Conservation (phyloP, 768 basidiomycete genomes). For the Agrocybe pediades region DNA sequence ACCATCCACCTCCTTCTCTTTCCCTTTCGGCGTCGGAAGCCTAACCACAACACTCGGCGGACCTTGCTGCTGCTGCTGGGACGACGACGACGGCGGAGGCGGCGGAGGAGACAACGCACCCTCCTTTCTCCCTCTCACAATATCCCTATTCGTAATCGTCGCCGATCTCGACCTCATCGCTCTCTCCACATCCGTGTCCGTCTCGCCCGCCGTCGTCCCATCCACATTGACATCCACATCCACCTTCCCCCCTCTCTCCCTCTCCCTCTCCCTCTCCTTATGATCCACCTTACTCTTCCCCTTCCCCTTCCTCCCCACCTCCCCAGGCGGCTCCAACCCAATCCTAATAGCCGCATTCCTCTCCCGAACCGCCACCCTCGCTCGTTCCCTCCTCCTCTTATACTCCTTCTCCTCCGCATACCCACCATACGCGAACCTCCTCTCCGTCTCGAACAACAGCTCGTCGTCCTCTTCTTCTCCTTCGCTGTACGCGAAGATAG, state of each 20-base stretch:
- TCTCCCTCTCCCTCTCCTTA: conserved; percentile 3
- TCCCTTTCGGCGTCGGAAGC: not conserved
- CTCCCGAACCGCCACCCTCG: not conserved
- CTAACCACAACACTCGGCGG: not conserved
- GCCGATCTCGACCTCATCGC: too few relatives aligned
- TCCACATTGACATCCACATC: too few relatives aligned
- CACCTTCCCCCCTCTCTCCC: too few relatives aligned
- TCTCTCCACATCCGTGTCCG: too few relatives aligned
- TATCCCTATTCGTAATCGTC: too few relatives aligned
- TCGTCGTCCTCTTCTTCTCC: conserved; percentile 2
- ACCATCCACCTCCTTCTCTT: not conserved
- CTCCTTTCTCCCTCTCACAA: too few relatives aligned
- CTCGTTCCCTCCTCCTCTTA: not conserved
- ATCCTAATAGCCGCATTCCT: too few relatives aligned
- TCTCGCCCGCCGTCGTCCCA: too few relatives aligned
- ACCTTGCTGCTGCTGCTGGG: too few relatives aligned
- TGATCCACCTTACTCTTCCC: conserved; percentile 8
- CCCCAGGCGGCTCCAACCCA: not conserved
- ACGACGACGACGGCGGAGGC: too few relatives aligned
- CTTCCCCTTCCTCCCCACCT: conserved; percentile 1
- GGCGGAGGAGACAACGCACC: too few relatives aligned
- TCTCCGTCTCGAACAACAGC: conserved; percentile 2
- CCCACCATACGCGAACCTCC: too few relatives aligned
- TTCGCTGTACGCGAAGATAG: not conserved
- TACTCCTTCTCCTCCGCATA: conserved; percentile 16